Evolutionary conservation across 202 grass and related monocot species (phyloP), one percentile per base, ranked within the genome.

Genomic region (Panicum hallii): DNA sequence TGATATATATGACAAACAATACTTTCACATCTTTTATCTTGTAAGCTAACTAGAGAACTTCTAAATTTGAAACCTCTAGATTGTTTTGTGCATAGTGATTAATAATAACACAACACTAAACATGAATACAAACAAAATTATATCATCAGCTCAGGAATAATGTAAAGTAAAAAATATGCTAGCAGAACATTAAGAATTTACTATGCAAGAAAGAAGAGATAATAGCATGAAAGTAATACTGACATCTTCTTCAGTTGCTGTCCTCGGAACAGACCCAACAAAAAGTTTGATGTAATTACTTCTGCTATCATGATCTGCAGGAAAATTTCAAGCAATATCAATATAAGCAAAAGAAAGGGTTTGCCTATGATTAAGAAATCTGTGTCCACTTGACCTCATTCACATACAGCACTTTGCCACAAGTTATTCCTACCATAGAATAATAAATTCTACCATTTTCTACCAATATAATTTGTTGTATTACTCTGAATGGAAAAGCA

Each of bases 181-280:
- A 49, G 70, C 36, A 82, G 41, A 87, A 80, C 28, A 63, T 63
- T 6, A 76, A 85, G 52, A 64, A 45, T 55, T 60, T 63, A 56
- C 14, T 70, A 64, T 22, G 36, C 34, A 88, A 68, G 19, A 41
- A 57, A 42, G 38, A 20, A 9, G 23, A 82, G 79, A 87, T 78
- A 67, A 20, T 79, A 68, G 16, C 28, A 41, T 46, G 45, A 11
- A 88, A 54, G 70, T 34, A 82, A 64, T 79, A 89, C 97, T 94
- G 67, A 99, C 93, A 62, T 99, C 97, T 85, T 94, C 90, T 87
- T 96, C 93, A 81, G 80, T 91, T 45, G 97, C 97, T 84, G 91
- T 96, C 63, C 89, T 92, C 17, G 97, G 97, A 85, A 99, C 97
- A 47, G 97, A 95, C 63, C 97, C 97, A 68, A 99, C 86, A 94